Evolutionary conservation across 441 rosid species (phyloP).

Genomic region (Corymbia calophylla): DNA sequence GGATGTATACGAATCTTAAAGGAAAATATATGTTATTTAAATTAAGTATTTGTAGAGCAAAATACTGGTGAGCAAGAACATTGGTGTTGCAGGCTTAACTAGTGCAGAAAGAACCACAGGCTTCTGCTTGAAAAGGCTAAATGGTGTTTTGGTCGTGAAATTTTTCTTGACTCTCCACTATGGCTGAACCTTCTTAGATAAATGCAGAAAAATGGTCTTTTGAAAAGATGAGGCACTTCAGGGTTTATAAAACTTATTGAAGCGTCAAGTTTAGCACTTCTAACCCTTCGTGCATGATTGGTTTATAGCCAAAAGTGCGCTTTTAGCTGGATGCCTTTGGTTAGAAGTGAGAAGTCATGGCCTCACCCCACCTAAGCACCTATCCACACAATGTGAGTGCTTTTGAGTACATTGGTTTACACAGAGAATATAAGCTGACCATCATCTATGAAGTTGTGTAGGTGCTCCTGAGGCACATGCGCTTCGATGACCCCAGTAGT

Average conservation of each 20-base stretch:
- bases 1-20: neutral
- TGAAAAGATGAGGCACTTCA: neutral
- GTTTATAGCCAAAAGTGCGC: neutral
- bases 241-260: neutral
- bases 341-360: neutral
- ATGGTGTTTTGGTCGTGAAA: neutral
- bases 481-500: neutral
- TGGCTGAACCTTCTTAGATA: neutral
- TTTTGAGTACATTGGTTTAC: neutral
- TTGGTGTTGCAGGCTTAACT: neutral
- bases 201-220: neutral
- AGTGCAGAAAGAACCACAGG: neutral
- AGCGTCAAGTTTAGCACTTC: neutral
- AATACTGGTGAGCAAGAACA: neutral
- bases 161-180: neutral
- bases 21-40: neutral
- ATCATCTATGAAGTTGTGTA: neutral
- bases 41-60: neutral
- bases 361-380: neutral
- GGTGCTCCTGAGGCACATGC: neutral
- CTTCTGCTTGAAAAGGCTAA: neutral
- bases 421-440: neutral
- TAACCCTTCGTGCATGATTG: neutral
- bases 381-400: neutral
- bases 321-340: neutral